phyloP scores from a whole-genome alignment of 495 filamentous ascomycete genomes.

The Antarctomyces pellizariae region DNA sequence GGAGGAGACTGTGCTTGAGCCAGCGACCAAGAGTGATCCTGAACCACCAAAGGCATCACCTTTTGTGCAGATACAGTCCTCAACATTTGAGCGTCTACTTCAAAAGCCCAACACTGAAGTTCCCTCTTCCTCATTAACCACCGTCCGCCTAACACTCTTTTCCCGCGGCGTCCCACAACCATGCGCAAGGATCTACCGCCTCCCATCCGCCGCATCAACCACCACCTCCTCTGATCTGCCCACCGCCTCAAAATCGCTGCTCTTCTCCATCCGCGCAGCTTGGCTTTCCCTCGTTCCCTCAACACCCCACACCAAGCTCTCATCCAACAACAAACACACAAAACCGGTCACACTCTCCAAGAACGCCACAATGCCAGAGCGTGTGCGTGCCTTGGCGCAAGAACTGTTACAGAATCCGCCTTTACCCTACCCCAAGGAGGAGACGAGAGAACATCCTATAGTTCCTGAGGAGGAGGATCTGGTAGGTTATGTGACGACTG shows the following conservation, averaged over 20 bases:
- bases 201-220: constrained; percentile 21
- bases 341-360: constrained; percentile 6
- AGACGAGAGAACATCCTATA: constrained; percentile 29
- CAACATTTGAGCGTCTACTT: no score
- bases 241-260: constrained; percentile 4
- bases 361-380: constrained; percentile 6
- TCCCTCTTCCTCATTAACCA: constrained; percentile 18
- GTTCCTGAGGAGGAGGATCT: constrained; percentile 55
- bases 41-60: no score
- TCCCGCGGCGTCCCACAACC: constrained; percentile 32
- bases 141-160: constrained; percentile 33
- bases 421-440: constrained; percentile 15
- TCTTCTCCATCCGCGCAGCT: constrained; percentile 1
- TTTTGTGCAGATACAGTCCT: no score
- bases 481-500: constrained; percentile 80
- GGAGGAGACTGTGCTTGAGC: constrained; percentile 10
- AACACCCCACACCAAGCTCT: constrained; percentile 5
- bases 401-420: constrained; percentile 20
- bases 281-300: constrained; percentile 8
- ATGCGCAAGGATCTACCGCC: constrained; percentile 50
- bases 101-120: no score
- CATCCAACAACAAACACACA: constrained; percentile 6
- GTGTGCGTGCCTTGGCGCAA: constrained; percentile 19
- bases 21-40: no score
- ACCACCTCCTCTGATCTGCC: constrained; percentile 1